Conservation (phyloP, 441 rosid species). For the Corymbia calophylla region DNA sequence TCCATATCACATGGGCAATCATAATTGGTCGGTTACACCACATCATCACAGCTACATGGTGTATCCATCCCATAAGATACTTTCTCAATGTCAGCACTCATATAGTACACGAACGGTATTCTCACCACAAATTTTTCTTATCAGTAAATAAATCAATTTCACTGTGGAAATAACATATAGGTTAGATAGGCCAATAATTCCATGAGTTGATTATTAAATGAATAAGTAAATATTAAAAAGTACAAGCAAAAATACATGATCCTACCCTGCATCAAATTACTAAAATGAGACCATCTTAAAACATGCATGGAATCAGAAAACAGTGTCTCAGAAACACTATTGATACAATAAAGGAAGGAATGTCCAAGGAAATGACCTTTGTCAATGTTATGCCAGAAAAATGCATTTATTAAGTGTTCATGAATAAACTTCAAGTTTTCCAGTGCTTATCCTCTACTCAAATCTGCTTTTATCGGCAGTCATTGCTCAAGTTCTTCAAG, state of each 20-base stretch:
- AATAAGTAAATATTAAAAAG: not conserved
- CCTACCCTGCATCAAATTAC: not conserved
- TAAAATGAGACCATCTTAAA: not conserved
- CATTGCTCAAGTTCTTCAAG: not conserved
- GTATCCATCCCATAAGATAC: not conserved
- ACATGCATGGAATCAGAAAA: not conserved
- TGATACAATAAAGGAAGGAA: not conserved
- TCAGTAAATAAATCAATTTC: not conserved
- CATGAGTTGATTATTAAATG: not conserved
- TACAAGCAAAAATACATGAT: not conserved
- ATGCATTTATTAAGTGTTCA: not conserved
- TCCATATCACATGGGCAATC: not conserved
- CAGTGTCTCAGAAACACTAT: not conserved
- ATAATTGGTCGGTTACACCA: not conserved
- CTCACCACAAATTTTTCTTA: not conserved
- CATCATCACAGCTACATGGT: not conserved
- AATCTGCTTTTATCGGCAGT: not conserved
- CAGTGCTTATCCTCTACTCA: not conserved
- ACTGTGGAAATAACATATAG: not conserved
- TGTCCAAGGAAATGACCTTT: not conserved
- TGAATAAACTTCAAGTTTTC: not conserved
- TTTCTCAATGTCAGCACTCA: not conserved
- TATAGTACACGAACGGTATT: not conserved
- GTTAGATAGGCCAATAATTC: not conserved
- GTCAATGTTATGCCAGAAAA: not conserved